Evolutionary conservation across 768 basidiomycete species (phyloP).

Genomic region (Strobilomyces confusus): DNA sequence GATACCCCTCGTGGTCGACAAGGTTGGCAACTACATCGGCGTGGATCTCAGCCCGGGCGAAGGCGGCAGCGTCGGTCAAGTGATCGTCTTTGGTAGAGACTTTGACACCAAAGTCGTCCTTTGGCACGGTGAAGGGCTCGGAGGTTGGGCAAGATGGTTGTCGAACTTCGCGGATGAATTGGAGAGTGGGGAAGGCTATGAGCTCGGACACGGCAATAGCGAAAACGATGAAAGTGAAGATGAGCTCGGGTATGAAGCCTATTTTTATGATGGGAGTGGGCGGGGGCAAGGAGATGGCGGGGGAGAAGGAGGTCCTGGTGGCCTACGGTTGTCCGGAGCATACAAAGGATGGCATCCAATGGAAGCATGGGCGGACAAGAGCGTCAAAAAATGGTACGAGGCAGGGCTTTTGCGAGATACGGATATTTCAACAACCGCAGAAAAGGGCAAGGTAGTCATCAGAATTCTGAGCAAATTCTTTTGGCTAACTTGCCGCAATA

Average conservation of each 20-base stretch:
- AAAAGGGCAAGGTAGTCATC: slow-evolving; percentile 48
- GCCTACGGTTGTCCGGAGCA: slow-evolving; percentile 74
- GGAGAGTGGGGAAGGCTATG: slow-evolving; percentile 85
- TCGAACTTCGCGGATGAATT: slow-evolving; percentile 88
- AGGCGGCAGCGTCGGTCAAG: slow-evolving; percentile 77
- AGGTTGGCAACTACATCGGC: slow-evolving; percentile 94
- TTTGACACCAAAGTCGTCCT: slow-evolving; percentile 97
- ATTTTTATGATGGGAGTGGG: slow-evolving; percentile 79
- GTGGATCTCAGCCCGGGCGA: slow-evolving; percentile 88
- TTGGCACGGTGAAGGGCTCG: slow-evolving; percentile 85
- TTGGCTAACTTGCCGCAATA: slow-evolving; percentile 15
- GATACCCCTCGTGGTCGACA: slow-evolving; percentile 93
- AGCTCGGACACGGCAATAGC: slow-evolving; percentile 54
- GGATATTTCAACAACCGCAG: slow-evolving; percentile 34
- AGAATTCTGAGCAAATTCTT: background rate
- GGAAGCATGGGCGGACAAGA: slow-evolving; percentile 91
- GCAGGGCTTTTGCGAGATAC: slow-evolving; percentile 63
- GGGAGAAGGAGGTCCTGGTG: slow-evolving; percentile 66
- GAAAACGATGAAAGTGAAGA: slow-evolving; percentile 80
- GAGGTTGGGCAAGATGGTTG: slow-evolving; percentile 95
- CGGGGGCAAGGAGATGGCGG: slow-evolving; percentile 77
- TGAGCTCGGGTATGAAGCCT: slow-evolving; percentile 79
- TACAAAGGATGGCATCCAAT: slow-evolving; percentile 91
- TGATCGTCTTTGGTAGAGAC: slow-evolving; percentile 97
- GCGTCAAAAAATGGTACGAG: slow-evolving; percentile 82